Conservation (phyloP, 2,329 filamentous ascomycete species). For the Biscogniauxia marginata region DNA sequence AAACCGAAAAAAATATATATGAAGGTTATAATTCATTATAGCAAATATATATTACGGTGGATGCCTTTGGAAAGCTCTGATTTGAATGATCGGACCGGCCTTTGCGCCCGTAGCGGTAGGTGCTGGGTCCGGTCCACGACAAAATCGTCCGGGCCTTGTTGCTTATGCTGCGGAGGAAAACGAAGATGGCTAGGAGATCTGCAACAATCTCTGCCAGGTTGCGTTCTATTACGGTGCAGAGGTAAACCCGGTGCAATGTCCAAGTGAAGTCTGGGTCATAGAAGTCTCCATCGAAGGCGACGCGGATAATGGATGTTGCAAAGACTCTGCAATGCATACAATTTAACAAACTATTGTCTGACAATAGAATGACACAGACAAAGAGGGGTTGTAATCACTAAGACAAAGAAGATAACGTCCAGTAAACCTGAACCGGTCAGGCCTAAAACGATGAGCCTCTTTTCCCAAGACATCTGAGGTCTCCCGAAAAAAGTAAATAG, state of each 20-base stretch:
- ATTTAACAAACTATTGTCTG: not conserved
- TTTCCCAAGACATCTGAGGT: not conserved
- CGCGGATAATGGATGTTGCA: not conserved
- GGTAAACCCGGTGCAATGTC: not conserved
- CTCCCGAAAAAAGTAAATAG: not conserved
- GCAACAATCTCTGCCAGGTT: not conserved
- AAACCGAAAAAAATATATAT: too few species aligned
- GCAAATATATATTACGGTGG: too few species aligned
- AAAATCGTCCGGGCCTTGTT: not conserved
- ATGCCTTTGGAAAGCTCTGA: not conserved
- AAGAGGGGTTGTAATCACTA: not conserved
- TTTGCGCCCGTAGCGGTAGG: too few species aligned
- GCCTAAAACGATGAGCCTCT: not conserved
- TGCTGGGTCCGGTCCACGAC: not conserved
- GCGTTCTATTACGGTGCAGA: not conserved
- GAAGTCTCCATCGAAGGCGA: not conserved
- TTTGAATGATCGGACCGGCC: too few species aligned
- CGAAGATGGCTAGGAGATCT: not conserved
- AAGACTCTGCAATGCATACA: not conserved
- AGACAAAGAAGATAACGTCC: not conserved
- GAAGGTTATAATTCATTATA: too few species aligned
- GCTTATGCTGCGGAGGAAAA: not conserved
- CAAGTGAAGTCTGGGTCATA: not conserved
- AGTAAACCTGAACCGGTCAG: not conserved
- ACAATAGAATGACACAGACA: not conserved